Evolutionary conservation across 192 early-diverging fungal genomes (phyloP), one percentile per base, ranked within the genome.

Genomic region (Gryganskiella cystojenkinii): DNA sequence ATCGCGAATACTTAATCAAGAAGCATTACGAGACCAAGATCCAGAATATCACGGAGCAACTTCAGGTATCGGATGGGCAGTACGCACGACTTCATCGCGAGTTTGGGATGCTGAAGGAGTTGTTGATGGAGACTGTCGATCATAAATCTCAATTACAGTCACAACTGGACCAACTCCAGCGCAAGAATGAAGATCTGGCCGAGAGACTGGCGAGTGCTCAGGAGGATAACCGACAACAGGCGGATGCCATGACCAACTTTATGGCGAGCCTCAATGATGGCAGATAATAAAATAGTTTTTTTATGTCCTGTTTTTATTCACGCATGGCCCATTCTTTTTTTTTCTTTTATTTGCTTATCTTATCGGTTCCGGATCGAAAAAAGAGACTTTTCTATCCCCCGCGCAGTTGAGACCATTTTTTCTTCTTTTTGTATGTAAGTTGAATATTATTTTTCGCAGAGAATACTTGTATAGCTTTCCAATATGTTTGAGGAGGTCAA

Each of bases 1-100:
- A 78, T 33, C 72, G 79, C 0, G 79, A 83, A 52, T 44, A 35
- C 24, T 47, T 81, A 49, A 83, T 85, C 35, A 82, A 82, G 63
- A 72, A 83, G 55, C 79, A 82, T 49, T 85, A 83, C 42, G 81
- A 85, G 17, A 45, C 63, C 33, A 80, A 85, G 57, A 56, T 85
- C 20, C 61, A 81, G 30, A 80, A 81, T 45, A 56, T 82, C 27
- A 79, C 51, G 0, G 81, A 85, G 53, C 56, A 79, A 63, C 45
- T 84, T 4, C 83, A 84, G 57, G 17, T 80, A 10, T 68, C 76
- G n/a, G 83, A 84, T 19, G 80, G 83, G 31, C 64, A 73, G 61
- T 81, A 70, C 28, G 71, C 67, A 22, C 59, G 80, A 53, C 67
- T 69, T 27, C 75, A 79, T 43, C 57, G 56, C 40, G 72, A 71